phyloP scores from a whole-genome alignment of 2,329 filamentous ascomycete species.

The Nemania abortiva region DNA sequence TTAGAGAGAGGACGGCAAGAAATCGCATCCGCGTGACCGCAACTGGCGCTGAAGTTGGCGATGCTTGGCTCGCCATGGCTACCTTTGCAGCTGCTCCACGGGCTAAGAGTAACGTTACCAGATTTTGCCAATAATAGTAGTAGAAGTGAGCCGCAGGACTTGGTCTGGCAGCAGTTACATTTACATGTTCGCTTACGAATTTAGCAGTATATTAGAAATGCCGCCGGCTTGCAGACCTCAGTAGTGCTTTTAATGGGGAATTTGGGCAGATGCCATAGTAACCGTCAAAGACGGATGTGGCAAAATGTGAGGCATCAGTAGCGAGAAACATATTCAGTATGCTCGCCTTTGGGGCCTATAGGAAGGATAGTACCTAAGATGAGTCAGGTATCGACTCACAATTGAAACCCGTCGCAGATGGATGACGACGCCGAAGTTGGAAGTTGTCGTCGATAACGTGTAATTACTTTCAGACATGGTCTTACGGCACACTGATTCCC shows the following conservation, averaged over 20 bases:
- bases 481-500: slow-evolving; percentile 1
- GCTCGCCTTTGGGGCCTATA: neutral
- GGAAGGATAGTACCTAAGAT: neutral
- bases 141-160: neutral
- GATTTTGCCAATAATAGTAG: slow-evolving; percentile 18
- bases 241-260: neutral
- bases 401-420: slow-evolving; percentile 8
- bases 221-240: slow-evolving; percentile 4
- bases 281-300: neutral
- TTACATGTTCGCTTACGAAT: slow-evolving; percentile 28
- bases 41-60: slow-evolving; percentile 39
- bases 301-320: neutral
- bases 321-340: neutral
- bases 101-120: slow-evolving; percentile 35
- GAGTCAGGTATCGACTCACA: neutral
- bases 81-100: slow-evolving; percentile 14
- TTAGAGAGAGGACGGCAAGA: slow-evolving; percentile 53
- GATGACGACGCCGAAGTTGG: neutral
- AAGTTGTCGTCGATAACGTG: neutral
- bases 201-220: slow-evolving; percentile 15
- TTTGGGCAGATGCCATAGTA: neutral
- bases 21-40: slow-evolving; percentile 54
- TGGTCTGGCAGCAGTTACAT: slow-evolving; percentile 28
- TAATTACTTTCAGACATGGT: slow-evolving; percentile 15
- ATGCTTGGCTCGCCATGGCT: slow-evolving; percentile 27